These are phyloP conservation scores for Rhizophagus clarus DNA, from an alignment of 192 early-diverging fungal genomes.

Conservation along the genomic window DNA sequence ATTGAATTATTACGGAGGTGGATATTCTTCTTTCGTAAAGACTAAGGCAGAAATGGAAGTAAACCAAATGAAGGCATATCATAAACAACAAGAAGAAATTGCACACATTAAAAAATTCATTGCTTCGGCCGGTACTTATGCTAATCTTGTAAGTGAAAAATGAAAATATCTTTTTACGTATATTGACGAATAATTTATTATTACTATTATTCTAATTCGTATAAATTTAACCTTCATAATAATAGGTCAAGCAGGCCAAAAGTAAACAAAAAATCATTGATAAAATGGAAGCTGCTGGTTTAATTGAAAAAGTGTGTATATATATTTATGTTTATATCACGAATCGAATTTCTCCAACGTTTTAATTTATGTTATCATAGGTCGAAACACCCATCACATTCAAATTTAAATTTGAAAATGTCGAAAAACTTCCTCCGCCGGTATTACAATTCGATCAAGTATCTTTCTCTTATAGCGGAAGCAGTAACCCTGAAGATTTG, in stretches of 20 bases:
- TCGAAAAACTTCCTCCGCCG: constrained; percentile 90
- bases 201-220: not conserved
- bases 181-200: not conserved
- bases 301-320: constrained; percentile 89
- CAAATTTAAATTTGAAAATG: constrained; percentile 87
- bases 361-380: not conserved
- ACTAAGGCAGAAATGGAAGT: constrained; percentile 94
- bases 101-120: constrained; percentile 99
- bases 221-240: not conserved
- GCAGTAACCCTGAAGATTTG: constrained; percentile 75
- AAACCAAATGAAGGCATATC: constrained; percentile 99
- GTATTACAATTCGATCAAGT: constrained; percentile 93
- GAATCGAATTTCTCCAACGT: not conserved
- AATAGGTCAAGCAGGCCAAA: constrained; percentile 84
- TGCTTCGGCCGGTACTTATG: constrained; percentile 97
- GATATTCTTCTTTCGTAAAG: constrained; percentile 95
- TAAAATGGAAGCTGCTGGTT: constrained; percentile 99
- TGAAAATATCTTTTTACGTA: not conserved
- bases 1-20: constrained; percentile 94
- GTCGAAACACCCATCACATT: constrained; percentile 60
- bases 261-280: constrained; percentile 99
- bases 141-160: constrained; percentile 79
- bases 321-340: not conserved
- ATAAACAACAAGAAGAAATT: constrained; percentile 99
- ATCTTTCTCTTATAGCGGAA: constrained; percentile 79